phyloP scores from a whole-genome alignment of 225 moss, liverwort and hornwort genomes.

The Pleurozium schreberi region DNA sequence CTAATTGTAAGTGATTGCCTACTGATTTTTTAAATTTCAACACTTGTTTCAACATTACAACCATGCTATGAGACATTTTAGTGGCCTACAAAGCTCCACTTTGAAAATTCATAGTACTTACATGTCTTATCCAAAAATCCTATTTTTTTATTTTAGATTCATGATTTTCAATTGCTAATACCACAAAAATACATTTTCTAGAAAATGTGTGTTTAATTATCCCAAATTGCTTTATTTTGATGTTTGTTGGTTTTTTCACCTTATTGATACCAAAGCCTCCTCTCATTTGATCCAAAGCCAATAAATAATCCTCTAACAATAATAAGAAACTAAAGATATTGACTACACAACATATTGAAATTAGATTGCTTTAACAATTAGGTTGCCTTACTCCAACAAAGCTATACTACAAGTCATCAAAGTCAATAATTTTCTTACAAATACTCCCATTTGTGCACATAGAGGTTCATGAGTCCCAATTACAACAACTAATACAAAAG shows the following conservation, averaged over 20 bases:
- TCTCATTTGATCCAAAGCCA: accelerated
- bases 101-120: not conserved
- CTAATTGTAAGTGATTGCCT: not conserved
- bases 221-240: not conserved
- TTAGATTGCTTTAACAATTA: too few relatives aligned
- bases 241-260: accelerated
- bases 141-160: too few relatives aligned
- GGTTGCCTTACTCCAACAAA: too few relatives aligned
- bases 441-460: too few relatives aligned
- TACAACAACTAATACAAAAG: too few relatives aligned
- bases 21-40: accelerated
- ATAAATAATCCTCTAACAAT: not conserved
- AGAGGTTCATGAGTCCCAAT: too few relatives aligned
- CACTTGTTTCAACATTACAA: accelerated
- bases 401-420: too few relatives aligned
- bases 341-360: too few relatives aligned
- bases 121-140: not conserved
- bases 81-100: accelerated
- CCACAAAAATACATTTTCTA: not conserved
- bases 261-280: not conserved
- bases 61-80: not conserved
- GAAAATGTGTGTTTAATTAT: not conserved
- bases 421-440: too few relatives aligned
- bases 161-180: not conserved
- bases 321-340: too few relatives aligned